A percentile compares a stretch with the other conserved stretches of the same genome.
phyloP scores from a whole-genome alignment of 1,284 basidiomycete genomes.

The Laetiporus sulphureus region DNA sequence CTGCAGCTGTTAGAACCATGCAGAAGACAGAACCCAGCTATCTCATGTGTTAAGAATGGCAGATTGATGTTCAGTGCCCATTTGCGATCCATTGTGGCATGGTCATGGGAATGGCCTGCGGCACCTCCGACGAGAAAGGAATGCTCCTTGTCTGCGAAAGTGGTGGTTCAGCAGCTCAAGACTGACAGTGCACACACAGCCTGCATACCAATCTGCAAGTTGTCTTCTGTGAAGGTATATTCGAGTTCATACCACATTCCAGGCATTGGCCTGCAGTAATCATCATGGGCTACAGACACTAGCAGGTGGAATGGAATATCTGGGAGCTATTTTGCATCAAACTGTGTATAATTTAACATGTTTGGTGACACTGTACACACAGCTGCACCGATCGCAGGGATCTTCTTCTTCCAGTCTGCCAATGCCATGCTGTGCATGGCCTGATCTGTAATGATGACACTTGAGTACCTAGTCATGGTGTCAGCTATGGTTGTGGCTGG shows the following conservation, averaged over 20 bases:
- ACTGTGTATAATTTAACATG: not conserved
- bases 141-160: slow-evolving; percentile 45
- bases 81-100: slow-evolving; percentile 78
- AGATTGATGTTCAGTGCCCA: slow-evolving; percentile 76
- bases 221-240: slow-evolving; percentile 49
- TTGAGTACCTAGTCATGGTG: slow-evolving; percentile 67
- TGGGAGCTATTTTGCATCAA: slow-evolving; percentile 54
- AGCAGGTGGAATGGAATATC: slow-evolving; percentile 75
- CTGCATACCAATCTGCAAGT: slow-evolving; percentile 58
- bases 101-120: slow-evolving; percentile 73
- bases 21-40: slow-evolving; percentile 17
- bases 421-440: slow-evolving; percentile 42
- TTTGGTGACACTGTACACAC: slow-evolving; percentile 36
- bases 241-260: slow-evolving; percentile 82
- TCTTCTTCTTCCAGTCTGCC: slow-evolving; percentile 69
- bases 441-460: slow-evolving; percentile 83
- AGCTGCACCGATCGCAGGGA: slow-evolving; percentile 58
- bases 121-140: slow-evolving; percentile 90
- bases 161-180: not conserved
- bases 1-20: not conserved
- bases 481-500: too few relatives aligned
- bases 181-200: not conserved
- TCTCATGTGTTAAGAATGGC: slow-evolving; percentile 65
- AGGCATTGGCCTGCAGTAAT: slow-evolving; percentile 82
- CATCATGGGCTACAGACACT: slow-evolving; percentile 72